Base-by-base conservation (phyloP, 228 moss, liverwort and hornwort genomes). In the Sphagnum fallax region DNA sequence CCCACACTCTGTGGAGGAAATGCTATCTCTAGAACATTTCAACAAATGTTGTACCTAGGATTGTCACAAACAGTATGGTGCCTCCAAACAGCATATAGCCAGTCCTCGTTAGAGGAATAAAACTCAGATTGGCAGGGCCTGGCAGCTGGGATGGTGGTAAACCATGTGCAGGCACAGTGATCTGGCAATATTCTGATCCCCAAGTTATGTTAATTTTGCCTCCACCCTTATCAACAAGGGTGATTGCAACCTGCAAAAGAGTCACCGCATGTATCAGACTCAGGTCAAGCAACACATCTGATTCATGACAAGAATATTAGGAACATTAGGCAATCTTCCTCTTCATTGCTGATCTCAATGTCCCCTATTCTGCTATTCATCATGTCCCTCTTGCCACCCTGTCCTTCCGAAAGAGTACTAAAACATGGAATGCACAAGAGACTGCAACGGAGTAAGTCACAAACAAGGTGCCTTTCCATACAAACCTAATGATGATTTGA, bases 181-280 rank as follows among this genome's bases (percentile, higher is more conserved):
- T 71, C 11, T 55, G 62, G 49, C 79, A 82, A 71, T 79, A 75
- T 48, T 79, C 79, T 68, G 75, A 78, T 16, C 72, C 79, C 82
- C 82, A 82, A 52, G 67, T 82, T 66, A 82, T 60, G 58, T 70
- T 79, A 51, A 82, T 73, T 62, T 71, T 71, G n/a, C 65, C 73
- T 71, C 73, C 79, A 8, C 62, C 59, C 52, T 71, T 74, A 52
- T 82, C 79, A 10, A 68, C 13, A 73, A 82, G 76, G 52, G 76
- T 73, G 62, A 82, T 76, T 6, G 62, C 73, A 52, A 82, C 76
- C 79, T 82, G 71, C 76, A 51, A 1, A 14, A 16, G 13, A 10
- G 18, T 6, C 60, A 60, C 13, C 16, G 61, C 49, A 10, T 13
- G 48, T 65, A 50, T 49, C 48, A 50, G n/a, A n/a, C 60, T 47